These are phyloP conservation scores for Russula abietina DNA, from an alignment of 768 basidiomycete species.

Conservation along the genomic window DNA sequence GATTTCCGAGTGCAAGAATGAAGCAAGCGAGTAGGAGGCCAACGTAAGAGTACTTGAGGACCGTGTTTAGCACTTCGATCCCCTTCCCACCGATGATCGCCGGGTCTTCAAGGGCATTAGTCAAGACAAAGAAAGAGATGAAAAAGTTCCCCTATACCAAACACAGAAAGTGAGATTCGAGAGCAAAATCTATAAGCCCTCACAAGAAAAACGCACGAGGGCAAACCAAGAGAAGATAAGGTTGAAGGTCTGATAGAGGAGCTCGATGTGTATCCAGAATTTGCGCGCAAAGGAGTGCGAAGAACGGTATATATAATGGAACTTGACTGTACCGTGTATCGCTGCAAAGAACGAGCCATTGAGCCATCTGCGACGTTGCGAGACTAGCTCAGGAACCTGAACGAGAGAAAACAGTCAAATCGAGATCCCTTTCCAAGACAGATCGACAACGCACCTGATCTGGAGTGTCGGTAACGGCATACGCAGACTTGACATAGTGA, in stretches of 20 bases:
- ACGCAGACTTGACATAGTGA: constrained; percentile 95
- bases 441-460: constrained; percentile 54
- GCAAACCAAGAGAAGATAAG: constrained; percentile 91
- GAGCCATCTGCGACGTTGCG: constrained; percentile 92
- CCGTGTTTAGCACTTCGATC: constrained; percentile 66
- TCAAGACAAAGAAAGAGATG: constrained; percentile 79
- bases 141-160: constrained; percentile 69
- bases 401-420: not conserved
- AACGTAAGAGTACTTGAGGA: constrained; percentile 83
- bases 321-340: constrained; percentile 86
- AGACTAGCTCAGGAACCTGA: constrained; percentile 86
- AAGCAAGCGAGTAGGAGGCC: constrained; percentile 85
- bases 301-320: constrained; percentile 91
- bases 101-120: constrained; percentile 64
- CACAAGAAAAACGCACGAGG: constrained; percentile 42
- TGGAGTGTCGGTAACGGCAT: constrained; percentile 89
- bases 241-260: constrained; percentile 87
- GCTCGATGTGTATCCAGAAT: constrained; percentile 91
- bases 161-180: not conserved
- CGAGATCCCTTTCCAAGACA: not conserved
- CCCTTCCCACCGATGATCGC: constrained; percentile 47
- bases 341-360: constrained; percentile 99
- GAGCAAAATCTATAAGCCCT: not conserved
- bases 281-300: constrained; percentile 79
- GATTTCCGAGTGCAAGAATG: constrained; percentile 80